These are phyloP conservation scores for Firmiana major DNA, from an alignment of 345 rosid species.

Conservation along the genomic window DNA sequence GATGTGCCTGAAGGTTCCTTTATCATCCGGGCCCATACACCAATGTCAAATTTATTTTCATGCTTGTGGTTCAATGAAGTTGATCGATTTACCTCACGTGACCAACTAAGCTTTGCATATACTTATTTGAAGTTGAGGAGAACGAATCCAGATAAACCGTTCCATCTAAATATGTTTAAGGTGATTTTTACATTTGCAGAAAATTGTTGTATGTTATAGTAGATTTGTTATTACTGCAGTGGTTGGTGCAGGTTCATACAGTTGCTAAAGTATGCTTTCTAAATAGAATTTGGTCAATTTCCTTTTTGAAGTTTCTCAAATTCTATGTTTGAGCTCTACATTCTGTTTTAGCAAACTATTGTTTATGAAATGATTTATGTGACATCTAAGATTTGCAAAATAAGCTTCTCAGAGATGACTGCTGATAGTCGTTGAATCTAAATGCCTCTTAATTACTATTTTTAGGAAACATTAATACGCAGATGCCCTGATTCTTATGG, in stretches of 20 bases:
- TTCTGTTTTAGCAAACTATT: not conserved
- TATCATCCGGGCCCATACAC: conserved; percentile 81
- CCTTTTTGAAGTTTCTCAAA: not conserved
- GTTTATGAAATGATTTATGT: not conserved
- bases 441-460: not conserved
- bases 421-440: not conserved
- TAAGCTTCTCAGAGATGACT: not conserved
- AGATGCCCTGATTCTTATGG: not conserved
- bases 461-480: not conserved
- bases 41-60: conserved; percentile 91
- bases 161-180: conserved; percentile 84
- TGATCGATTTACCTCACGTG: conserved; percentile 84
- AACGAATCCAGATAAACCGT: conserved; percentile 63
- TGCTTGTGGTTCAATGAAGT: conserved; percentile 97
- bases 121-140: conserved; percentile 79
- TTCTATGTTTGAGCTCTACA: not conserved
- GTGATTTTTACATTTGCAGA: conserved; percentile 27
- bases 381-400: not conserved
- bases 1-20: conserved; percentile 99
- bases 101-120: conserved; percentile 93
- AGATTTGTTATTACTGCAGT: not conserved
- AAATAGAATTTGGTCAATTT: not conserved
- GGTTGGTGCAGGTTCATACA: not conserved
- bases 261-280: not conserved
- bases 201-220: not conserved